phyloP scores from a whole-genome alignment of 1,284 basidiomycete species.

The Anthracocystis setariae region DNA sequence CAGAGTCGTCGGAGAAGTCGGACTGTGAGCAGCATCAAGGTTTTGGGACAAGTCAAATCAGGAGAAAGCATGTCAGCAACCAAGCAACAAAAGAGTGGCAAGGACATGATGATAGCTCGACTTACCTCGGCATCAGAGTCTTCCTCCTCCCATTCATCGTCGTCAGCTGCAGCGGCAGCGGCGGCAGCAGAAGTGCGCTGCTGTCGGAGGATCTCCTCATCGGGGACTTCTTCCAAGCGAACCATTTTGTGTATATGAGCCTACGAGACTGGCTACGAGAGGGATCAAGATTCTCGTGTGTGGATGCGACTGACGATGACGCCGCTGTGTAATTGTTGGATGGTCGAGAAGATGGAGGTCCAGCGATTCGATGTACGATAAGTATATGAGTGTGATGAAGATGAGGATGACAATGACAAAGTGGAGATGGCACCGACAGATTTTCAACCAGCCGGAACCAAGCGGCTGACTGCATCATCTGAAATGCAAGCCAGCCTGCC shows the following conservation, averaged over 20 bases:
- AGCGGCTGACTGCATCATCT: constrained; percentile 10
- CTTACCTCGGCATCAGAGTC: constrained; percentile 48
- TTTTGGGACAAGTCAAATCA: no score
- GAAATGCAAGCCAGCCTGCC: no score
- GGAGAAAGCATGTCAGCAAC: no score
- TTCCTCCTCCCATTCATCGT: constrained; percentile 44
- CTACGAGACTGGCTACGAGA: neutral
- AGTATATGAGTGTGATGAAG: neutral
- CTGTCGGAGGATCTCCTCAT: constrained; percentile 52
- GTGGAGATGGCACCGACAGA: constrained; percentile 30
- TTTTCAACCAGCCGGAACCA: constrained; percentile 22
- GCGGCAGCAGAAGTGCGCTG: constrained; percentile 32
- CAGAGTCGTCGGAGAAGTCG: constrained; percentile 58
- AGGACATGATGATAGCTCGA: neutral
- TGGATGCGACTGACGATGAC: neutral
- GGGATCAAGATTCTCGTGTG: no score
- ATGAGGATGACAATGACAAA: constrained; percentile 1
- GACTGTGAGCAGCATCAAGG: constrained; percentile 15
- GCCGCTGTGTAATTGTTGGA: neutral
- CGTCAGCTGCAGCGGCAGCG: constrained; percentile 36
- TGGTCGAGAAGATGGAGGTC: neutral
- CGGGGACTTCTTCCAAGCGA: constrained; percentile 51
- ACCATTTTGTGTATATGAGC: constrained; percentile 26
- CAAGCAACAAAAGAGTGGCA: neutral
- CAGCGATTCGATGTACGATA: neutral